Evolutionary conservation across 306 rosid genomes (phyloP).

Genomic region (Lathyrus aphaca): DNA sequence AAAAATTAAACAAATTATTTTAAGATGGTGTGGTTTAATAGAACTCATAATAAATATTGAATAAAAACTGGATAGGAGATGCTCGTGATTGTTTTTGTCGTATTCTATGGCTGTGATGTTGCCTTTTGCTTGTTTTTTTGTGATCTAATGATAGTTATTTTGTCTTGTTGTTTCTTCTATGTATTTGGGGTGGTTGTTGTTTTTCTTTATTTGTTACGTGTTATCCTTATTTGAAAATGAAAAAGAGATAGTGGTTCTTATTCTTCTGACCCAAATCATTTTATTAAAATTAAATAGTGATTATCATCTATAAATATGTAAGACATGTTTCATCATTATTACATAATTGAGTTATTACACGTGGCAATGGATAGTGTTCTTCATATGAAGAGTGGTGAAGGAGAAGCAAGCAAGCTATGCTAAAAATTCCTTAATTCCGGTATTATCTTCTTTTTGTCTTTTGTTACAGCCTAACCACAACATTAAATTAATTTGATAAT

Average conservation of each 20-base stretch:
- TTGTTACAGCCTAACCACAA: background rate
- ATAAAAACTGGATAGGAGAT: no score
- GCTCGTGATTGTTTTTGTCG: no score
- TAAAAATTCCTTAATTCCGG: background rate
- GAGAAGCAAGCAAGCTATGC: conserved; percentile 17
- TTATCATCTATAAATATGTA: background rate
- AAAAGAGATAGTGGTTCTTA: background rate
- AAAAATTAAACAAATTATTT: no score
- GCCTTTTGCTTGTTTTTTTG: no score
- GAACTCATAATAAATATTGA: no score
- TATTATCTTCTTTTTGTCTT: background rate
- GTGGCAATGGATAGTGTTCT: background rate
- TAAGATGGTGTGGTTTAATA: no score
- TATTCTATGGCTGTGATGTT: no score
- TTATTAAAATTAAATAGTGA: background rate
- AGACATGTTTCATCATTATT: background rate
- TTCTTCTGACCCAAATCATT: background rate
- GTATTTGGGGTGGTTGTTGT: no score
- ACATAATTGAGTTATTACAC: background rate
- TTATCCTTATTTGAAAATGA: no score
- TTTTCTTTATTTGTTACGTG: no score
- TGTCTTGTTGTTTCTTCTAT: no score
- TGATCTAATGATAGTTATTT: no score
- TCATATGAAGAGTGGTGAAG: background rate
- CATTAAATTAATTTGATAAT: background rate